Evolutionary conservation across 257 asterid species (phyloP).

Genomic region (Cruciata laevipes): DNA sequence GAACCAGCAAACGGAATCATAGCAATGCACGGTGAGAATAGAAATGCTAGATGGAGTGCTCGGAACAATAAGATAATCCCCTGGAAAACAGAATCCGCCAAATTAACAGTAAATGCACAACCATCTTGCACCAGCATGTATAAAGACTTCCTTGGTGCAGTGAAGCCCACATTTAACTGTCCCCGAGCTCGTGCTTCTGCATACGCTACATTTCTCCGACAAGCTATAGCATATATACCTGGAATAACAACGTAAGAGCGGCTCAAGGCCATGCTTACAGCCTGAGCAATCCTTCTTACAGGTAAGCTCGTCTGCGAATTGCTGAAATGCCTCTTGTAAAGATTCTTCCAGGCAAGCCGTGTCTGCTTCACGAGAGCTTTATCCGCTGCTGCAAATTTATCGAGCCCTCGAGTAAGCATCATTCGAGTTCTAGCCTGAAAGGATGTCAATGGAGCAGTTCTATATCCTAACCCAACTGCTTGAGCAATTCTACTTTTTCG

Average conservation of each 20-base stretch:
- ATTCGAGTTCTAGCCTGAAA: constrained; percentile 27
- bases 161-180: constrained; percentile 29
- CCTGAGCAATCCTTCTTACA: constrained; percentile 64
- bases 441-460: constrained; percentile 29
- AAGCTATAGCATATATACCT: constrained; percentile 52
- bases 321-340: constrained; percentile 26
- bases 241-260: constrained; percentile 58
- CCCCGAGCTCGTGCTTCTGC: constrained; percentile 47
- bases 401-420: constrained; percentile 16
- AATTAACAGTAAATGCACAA: constrained; percentile 41
- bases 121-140: constrained; percentile 64
- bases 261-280: constrained; percentile 66
- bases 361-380: constrained; percentile 39
- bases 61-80: constrained; percentile 55
- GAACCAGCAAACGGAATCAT: constrained; percentile 93
- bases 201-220: constrained; percentile 47
- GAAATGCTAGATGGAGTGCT: constrained; percentile 52
- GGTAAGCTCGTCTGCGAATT: constrained; percentile 27
- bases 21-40: constrained; percentile 72
- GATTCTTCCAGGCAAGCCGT: constrained; percentile 57
- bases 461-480: constrained; percentile 69
- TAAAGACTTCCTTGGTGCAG: constrained; percentile 35
- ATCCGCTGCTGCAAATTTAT: constrained; percentile 33
- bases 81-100: constrained; percentile 38
- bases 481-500: constrained; percentile 50